phyloP scores from a whole-genome alignment of 805 yeast species.

The Candida coquimbonensis region DNA sequence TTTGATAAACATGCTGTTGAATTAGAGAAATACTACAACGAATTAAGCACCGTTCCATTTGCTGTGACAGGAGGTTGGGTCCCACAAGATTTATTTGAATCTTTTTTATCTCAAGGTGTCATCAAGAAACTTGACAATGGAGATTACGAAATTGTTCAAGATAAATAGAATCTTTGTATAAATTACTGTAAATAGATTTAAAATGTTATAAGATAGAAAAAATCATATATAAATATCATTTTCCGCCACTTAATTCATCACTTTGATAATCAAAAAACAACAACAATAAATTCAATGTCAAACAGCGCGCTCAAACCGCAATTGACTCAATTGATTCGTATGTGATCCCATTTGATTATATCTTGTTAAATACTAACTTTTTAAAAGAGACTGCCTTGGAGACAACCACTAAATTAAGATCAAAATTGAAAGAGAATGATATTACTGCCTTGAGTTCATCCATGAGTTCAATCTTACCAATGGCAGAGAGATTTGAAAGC shows the following conservation, averaged over 20 bases:
- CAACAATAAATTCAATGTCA: constrained; percentile 1
- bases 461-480: constrained; percentile 22
- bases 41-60: constrained; percentile 67
- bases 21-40: constrained; percentile 61
- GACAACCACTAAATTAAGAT: constrained; percentile 7
- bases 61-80: constrained; percentile 93
- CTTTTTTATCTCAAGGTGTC: constrained; percentile 59
- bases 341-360: background rate
- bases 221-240: too few species aligned
- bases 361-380: background rate
- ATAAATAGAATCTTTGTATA: background rate
- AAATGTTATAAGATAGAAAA: too few species aligned
- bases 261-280: background rate
- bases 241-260: background rate
- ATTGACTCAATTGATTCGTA: constrained; percentile 16
- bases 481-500: constrained; percentile 27
- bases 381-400: constrained; percentile 13
- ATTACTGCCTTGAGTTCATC: constrained; percentile 13
- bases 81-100: constrained; percentile 86
- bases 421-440: constrained; percentile 10
- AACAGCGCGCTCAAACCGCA: constrained; percentile 11
- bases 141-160: constrained; percentile 32
- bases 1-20: constrained; percentile 50
- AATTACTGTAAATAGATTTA: too few species aligned
- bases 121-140: constrained; percentile 57